Conservation (phyloP, 2,329 filamentous ascomycete genomes). For the Hypoxylon sp. region DNA sequence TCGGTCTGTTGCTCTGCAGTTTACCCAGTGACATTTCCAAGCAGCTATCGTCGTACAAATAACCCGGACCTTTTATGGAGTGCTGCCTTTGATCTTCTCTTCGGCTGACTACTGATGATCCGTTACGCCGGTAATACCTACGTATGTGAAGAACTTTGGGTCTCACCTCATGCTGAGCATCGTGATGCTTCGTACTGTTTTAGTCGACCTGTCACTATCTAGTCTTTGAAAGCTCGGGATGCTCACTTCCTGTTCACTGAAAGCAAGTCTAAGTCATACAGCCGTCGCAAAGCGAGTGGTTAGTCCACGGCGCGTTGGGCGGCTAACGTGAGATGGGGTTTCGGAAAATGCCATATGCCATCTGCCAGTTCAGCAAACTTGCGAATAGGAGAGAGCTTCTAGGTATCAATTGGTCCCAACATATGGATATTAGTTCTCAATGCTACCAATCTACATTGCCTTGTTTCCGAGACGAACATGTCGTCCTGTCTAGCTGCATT, state of each 20-base stretch:
- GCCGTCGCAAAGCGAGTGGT: conserved; percentile 1
- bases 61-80: conserved; percentile 18
- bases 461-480: conserved; percentile 12
- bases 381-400: background rate
- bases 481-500: conserved; percentile 8
- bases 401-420: conserved; percentile 20
- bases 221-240: background rate
- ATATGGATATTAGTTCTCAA: conserved; percentile 18
- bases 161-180: background rate
- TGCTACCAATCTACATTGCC: conserved; percentile 23
- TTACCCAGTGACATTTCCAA: conserved; percentile 12
- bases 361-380: conserved; percentile 15
- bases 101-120: conserved; percentile 4
- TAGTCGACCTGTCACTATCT: conserved; percentile 5
- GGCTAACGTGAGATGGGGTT: conserved; percentile 16
- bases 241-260: conserved; percentile 6
- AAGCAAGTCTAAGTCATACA: conserved; percentile 10
- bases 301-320: conserved; percentile 26
- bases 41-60: conserved; percentile 16
- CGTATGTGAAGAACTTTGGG: conserved; percentile 7
- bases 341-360: conserved; percentile 14
- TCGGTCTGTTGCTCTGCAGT: conserved; percentile 3
- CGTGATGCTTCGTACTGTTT: background rate
- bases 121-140: conserved; percentile 13
- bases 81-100: conserved; percentile 3